Conservation (phyloP, 2,329 filamentous ascomycete genomes). For the Scleromitrula shiraiana region DNA sequence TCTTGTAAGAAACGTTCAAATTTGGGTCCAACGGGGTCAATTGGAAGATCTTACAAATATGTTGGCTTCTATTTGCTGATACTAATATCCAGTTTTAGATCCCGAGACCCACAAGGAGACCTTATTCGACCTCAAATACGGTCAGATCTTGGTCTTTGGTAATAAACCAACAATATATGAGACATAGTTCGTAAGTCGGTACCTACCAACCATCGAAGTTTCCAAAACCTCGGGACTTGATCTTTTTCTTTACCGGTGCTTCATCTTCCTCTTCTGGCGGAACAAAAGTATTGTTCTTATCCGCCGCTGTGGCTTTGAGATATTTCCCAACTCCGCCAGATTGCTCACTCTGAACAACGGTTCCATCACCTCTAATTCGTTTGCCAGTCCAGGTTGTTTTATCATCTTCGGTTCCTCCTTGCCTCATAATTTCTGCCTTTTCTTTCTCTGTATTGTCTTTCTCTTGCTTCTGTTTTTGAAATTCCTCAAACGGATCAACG, state of each 20-base stretch:
- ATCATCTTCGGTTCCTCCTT: conserved; percentile 77
- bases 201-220: conserved; percentile 85
- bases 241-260: conserved; percentile 74
- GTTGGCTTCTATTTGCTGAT: too few relatives aligned
- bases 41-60: too few relatives aligned
- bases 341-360: conserved; percentile 38
- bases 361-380: conserved; percentile 63
- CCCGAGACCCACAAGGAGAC: too few relatives aligned
- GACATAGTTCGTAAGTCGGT: too few relatives aligned
- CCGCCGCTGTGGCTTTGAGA: conserved; percentile 50
- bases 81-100: too few relatives aligned
- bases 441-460: conserved; percentile 50
- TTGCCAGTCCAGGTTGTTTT: conserved; percentile 95
- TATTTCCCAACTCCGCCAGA: conserved; percentile 67
- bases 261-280: conserved; percentile 57
- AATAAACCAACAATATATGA: too few relatives aligned
- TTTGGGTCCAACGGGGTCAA: too few relatives aligned
- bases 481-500: conserved; percentile 93
- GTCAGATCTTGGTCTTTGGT: too few relatives aligned
- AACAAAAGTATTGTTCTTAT: conserved; percentile 36
- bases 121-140: too few relatives aligned
- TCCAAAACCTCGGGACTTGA: conserved; percentile 73
- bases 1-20: too few relatives aligned
- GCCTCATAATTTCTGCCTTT: conserved; percentile 52
- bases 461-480: conserved; percentile 64